Evolutionary conservation across 1,284 basidiomycete species (phyloP), one percentile per base, ranked within the genome.

Genomic region (Ceratobasidium sp.): DNA sequence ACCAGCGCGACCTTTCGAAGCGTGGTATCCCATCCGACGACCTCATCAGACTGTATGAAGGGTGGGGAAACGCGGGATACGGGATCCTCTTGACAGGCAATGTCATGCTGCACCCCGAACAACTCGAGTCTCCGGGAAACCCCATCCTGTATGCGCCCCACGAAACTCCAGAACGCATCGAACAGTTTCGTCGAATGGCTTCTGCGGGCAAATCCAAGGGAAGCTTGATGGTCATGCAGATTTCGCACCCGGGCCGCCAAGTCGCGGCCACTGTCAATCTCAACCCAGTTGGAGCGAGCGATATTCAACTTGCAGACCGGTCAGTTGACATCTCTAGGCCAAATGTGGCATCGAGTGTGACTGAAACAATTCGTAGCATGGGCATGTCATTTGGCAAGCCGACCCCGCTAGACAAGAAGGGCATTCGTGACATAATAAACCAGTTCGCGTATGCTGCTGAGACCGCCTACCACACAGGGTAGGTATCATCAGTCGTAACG

Each of bases 161-260:
- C n/a, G 58, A 62, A n/a, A 55, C 69, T 25, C 75, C 72, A 54
- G 76, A 77, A 55, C 73, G 75, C 5, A 77, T 79, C 20, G 75
- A 74, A 38, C 74, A 73, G 17, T 76, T 80, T 70, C 75, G 74
- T 58, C 74, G 75, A 5, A 73, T 78, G 40, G 77, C 81, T 35
- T 74, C 73, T 8, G 78, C 75, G 8, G 74, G 76, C n/a, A 82
- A 81, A 70, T 78, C 79, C 1, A 74, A 80, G 55, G 81, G 81
- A 32, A 77, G 77, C 2, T 74, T 82, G 42, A 76, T 77, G 38
- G 76, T 82, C 60, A 79, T 77, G 1, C 82, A 83, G 75, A 72
- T 82, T 22, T 79, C 78, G 7, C 81, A 82, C 73, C 79, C 77
- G 1, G 81, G 81, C 69, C 20, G 74, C 68, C 54, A 71, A 70